Conservation (phyloP, 148 eudicot genomes). For the Silene conica region DNA sequence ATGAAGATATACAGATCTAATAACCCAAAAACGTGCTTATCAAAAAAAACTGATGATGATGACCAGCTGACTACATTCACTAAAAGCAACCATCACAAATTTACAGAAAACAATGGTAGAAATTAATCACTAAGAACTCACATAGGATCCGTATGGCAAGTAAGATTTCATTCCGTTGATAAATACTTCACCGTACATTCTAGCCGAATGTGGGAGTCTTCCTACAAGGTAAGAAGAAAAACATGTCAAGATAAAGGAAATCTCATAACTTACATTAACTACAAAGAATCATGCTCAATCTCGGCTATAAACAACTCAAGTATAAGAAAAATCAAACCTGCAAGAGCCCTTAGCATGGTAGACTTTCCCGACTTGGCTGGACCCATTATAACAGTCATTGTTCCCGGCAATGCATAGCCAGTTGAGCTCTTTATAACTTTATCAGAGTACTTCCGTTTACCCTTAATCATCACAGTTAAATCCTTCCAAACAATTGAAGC, state of each 20-base stretch:
- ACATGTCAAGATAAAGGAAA: slow-evolving; percentile 15
- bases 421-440: slow-evolving; percentile 85
- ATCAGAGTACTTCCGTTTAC: slow-evolving; percentile 86
- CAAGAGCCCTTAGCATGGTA: slow-evolving; percentile 83
- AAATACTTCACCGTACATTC: slow-evolving; percentile 78
- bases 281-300: slow-evolving; percentile 6
- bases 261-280: not conserved
- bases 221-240: slow-evolving; percentile 42
- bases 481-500: slow-evolving; percentile 91
- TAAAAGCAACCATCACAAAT: not conserved
- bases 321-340: slow-evolving; percentile 46
- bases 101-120: not conserved
- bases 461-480: slow-evolving; percentile 74
- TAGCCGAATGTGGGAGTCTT: slow-evolving; percentile 73
- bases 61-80: not conserved
- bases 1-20: too few relatives aligned
- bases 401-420: slow-evolving; percentile 92
- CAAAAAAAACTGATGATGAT: not conserved
- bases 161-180: slow-evolving; percentile 72
- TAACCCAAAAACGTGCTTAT: too few relatives aligned
- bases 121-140: slow-evolving; percentile 34
- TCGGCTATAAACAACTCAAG: slow-evolving; percentile 12
- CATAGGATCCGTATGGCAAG: slow-evolving; percentile 89
- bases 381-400: slow-evolving; percentile 98
- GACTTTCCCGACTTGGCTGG: slow-evolving; percentile 99